Evolutionary conservation across 495 filamentous ascomycete genomes (phyloP), one percentile per base, ranked within the genome.

Genomic region (Xylaria grammica): DNA sequence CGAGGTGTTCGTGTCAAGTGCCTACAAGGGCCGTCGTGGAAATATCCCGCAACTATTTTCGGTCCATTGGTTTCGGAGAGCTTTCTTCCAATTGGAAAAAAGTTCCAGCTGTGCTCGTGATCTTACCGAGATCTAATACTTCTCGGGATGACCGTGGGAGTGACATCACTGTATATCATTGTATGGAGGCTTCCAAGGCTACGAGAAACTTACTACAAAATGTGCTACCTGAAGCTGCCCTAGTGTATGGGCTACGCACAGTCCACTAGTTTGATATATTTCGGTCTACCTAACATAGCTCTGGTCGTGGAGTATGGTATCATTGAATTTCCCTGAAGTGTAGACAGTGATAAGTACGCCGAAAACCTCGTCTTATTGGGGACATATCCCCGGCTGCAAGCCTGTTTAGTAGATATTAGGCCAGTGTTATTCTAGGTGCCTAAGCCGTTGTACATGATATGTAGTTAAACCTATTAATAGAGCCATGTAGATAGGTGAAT

Each of bases 101-200:
- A 1, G 13, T 1, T 1, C 27, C 53, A 34, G 53, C 34, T 27
- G 17, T 34, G 34, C 53, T 30, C 32, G 4, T 56, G 8, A n/a
- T 56, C n/a, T 27, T 15, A n/a, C 30, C 34, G 3, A 15, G 22
- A 56, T 56, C 20, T 27, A 8, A 17, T 56, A n/a, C n/a, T 27
- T 6, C 26, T 40, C 9, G 3, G 6, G 13, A 2, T 7, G 27
- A 19, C 15, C 22, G 30, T 32, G 36, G 3, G 10, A 3, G n/a
- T 58, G 54, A 58, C 38, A 58, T 58, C 54, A 58, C 36, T 5
- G 6, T 4, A 10, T 45, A 20, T 19, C n/a, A 44, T 8, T n/a
- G 22, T 42, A 56, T 9, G 22, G 29, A 22, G 30, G 13, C 11
- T 36, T 36, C 34, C 34, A 6, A 36, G 6, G 34, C 6, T 11